A percentile compares a stretch with the other conserved stretches of the same genome.
These are phyloP conservation scores for Trifolium fragiferum DNA, from an alignment of 306 rosid species.

Conservation along the genomic window DNA sequence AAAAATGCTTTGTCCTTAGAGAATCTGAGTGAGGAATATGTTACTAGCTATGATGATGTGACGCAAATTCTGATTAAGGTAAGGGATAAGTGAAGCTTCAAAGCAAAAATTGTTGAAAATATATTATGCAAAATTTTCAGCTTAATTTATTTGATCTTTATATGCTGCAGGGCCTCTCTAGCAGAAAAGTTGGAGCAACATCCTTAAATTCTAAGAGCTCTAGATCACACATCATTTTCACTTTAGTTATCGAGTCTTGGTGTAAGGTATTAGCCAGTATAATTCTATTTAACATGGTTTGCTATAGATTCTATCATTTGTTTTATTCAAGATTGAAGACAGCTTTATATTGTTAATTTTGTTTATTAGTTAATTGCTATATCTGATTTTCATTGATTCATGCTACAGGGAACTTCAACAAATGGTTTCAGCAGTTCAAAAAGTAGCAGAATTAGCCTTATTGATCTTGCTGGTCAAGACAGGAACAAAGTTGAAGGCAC, in stretches of 20 bases:
- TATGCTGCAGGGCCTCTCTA: constrained; percentile 87
- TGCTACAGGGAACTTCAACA: constrained; percentile 69
- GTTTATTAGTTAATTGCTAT: constrained; percentile 19
- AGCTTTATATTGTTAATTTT: constrained; percentile 5
- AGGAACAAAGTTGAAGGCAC: constrained; percentile 65
- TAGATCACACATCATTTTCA: constrained; percentile 87
- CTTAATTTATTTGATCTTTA: constrained; percentile 23
- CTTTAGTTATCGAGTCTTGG: constrained; percentile 89
- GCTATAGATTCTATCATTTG: background rate
- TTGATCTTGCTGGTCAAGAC: constrained; percentile 93
- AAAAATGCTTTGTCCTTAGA: constrained; percentile 72
- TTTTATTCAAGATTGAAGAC: constrained; percentile 17
- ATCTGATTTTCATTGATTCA: constrained; percentile 35
- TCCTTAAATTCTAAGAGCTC: constrained; percentile 90
- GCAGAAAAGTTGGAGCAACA: constrained; percentile 94
- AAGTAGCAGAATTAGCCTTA: constrained; percentile 87
- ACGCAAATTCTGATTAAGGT: constrained; percentile 91
- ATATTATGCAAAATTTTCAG: background rate
- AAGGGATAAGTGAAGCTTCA: constrained; percentile 35
- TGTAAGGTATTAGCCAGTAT: constrained; percentile 69
- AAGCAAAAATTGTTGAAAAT: constrained; percentile 15
- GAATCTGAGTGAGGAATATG: constrained; percentile 90
- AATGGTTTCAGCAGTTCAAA: constrained; percentile 90
- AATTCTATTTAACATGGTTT: constrained; percentile 24
- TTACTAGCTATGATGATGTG: constrained; percentile 90